These are phyloP conservation scores for Nicotiana knightiana DNA, from an alignment of 257 asterid species.

Conservation along the genomic window DNA sequence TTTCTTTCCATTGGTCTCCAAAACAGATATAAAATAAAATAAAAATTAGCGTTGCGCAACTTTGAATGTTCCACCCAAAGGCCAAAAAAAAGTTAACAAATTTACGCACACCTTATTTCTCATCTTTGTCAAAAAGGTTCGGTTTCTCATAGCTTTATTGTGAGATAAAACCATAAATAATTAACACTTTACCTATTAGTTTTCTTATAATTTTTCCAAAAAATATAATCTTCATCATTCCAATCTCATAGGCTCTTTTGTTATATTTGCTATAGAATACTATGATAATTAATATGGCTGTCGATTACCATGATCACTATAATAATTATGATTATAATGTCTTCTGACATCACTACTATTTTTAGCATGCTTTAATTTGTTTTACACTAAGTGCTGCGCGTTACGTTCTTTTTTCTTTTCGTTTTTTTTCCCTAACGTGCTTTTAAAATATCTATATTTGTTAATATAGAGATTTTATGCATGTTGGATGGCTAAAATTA, in stretches of 20 bases:
- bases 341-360: neutral
- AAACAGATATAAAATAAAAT: neutral
- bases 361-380: no score
- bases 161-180: neutral
- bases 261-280: neutral
- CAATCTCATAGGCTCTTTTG: neutral
- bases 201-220: neutral
- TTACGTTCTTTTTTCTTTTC: no score
- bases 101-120: conserved; percentile 8
- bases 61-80: conserved; percentile 9
- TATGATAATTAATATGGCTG: neutral
- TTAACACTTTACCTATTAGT: neutral
- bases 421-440: neutral
- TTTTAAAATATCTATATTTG: neutral
- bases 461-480: neutral
- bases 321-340: no score
- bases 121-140: conserved; percentile 15
- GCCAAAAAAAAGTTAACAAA: neutral
- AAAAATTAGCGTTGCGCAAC: neutral
- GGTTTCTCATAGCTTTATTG: conserved; percentile 11
- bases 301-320: neutral
- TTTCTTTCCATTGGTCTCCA: neutral
- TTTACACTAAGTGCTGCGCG: neutral
- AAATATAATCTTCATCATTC: neutral
- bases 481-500: neutral